Evolutionary conservation across 352 stramenopile species (phyloP).

Genomic region (Globisporangium parvum): DNA sequence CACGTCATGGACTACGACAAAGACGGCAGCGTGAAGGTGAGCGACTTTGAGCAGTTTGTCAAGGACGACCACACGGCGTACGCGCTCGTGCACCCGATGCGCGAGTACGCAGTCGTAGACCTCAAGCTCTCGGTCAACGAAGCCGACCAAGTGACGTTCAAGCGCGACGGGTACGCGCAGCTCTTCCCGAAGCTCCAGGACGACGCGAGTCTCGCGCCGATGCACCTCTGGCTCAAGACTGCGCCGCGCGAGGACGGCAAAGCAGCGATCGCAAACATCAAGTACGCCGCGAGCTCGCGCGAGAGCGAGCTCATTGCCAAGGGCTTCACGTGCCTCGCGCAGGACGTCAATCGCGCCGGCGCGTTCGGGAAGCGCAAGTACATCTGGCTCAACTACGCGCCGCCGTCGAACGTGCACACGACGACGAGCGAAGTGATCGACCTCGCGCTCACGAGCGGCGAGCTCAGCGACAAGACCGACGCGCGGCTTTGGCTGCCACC

Average conservation of each 20-base stretch:
- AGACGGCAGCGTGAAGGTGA: slow-evolving; percentile 57
- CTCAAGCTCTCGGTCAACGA: slow-evolving; percentile 56
- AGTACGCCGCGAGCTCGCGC: slow-evolving; percentile 46
- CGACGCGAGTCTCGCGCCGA: slow-evolving; percentile 23
- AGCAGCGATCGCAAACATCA: slow-evolving; percentile 58
- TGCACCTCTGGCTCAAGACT: slow-evolving; percentile 63
- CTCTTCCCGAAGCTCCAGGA: slow-evolving; percentile 51
- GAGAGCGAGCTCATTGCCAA: slow-evolving; percentile 73
- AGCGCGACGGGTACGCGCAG: slow-evolving; percentile 54
- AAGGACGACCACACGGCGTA: slow-evolving; percentile 54
- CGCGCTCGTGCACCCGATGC: slow-evolving; percentile 41
- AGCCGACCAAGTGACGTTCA: slow-evolving; percentile 47
- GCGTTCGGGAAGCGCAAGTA: slow-evolving; percentile 72
- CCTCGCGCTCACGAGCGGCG: slow-evolving; percentile 53
- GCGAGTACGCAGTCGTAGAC: slow-evolving; percentile 52
- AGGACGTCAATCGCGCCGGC: slow-evolving; percentile 58
- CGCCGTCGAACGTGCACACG: slow-evolving; percentile 36
- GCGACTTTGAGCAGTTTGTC: slow-evolving; percentile 66
- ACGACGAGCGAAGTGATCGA: slow-evolving; percentile 56
- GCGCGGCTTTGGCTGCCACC: slow-evolving; percentile 61
- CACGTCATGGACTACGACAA: slow-evolving; percentile 62
- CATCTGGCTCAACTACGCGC: slow-evolving; percentile 62
- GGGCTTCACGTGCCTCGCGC: slow-evolving; percentile 68
- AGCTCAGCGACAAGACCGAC: slow-evolving; percentile 59
- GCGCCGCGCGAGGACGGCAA: slow-evolving; percentile 53